Conservation (phyloP, 1,284 basidiomycete species). For the Gastroboletus turbinatus region DNA sequence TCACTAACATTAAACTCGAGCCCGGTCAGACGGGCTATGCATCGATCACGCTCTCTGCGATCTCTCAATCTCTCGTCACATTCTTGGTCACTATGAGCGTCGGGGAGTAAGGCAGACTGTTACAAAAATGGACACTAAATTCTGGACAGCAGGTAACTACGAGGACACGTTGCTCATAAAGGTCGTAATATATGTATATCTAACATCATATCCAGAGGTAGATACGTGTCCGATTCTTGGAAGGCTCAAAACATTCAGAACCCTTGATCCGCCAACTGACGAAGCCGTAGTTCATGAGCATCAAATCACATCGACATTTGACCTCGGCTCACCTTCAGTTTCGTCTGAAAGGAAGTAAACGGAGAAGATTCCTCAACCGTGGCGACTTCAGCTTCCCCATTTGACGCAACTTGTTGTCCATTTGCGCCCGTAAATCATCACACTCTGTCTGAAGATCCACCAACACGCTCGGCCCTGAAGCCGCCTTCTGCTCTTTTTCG, state of each 20-base stretch:
- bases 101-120: too few species aligned
- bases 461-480: background rate
- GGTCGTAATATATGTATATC: too few species aligned
- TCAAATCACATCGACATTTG: background rate
- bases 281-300: background rate
- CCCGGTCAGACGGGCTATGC: too few species aligned
- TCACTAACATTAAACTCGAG: too few species aligned
- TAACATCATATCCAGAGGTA: too few species aligned
- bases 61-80: too few species aligned
- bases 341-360: background rate
- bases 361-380: background rate
- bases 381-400: slow-evolving; percentile 16
- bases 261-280: background rate
- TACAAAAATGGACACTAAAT: too few species aligned
- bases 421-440: slow-evolving; percentile 1
- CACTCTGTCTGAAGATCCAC: slow-evolving; percentile 11
- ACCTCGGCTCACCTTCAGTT: background rate
- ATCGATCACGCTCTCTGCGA: too few species aligned
- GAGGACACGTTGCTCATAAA: too few species aligned
- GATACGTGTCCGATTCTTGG: too few species aligned
- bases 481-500: background rate
- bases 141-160: too few species aligned
- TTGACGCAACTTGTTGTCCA: slow-evolving; percentile 11
- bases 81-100: too few species aligned
- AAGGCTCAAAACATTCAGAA: background rate